These are phyloP conservation scores for Wickerhamomyces subpelliculosus DNA, from an alignment of 805 yeast species.

Conservation along the genomic window DNA sequence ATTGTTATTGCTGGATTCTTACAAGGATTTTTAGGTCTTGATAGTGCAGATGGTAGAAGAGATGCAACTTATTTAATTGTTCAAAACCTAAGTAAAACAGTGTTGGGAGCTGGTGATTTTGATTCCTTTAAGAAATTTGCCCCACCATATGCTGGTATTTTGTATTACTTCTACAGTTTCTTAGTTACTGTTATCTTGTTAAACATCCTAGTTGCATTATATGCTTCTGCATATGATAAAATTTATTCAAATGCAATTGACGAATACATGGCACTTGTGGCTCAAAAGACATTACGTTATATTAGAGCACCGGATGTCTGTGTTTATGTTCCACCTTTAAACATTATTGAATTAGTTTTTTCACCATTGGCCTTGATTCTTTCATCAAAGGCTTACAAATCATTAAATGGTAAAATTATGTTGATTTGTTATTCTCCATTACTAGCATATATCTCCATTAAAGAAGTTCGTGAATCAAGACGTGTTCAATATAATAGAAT, in stretches of 20 bases:
- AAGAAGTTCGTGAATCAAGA: conserved; percentile 61
- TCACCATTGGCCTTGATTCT: conserved; percentile 38
- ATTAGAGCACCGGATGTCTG: conserved; percentile 85
- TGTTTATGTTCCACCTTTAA: conserved; percentile 81
- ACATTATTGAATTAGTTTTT: conserved; percentile 56
- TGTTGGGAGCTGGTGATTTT: conserved; percentile 71
- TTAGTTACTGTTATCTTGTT: conserved; percentile 67
- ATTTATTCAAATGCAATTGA: conserved; percentile 79
- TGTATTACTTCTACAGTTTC: conserved; percentile 74
- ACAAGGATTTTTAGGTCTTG: conserved; percentile 83
- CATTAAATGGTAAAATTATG: conserved; percentile 53
- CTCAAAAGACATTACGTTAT: conserved; percentile 77
- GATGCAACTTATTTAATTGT: conserved; percentile 66
- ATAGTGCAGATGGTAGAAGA: conserved; percentile 77
- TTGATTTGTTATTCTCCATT: conserved; percentile 61
- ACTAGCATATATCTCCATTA: conserved; percentile 49
- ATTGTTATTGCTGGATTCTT: conserved; percentile 74
- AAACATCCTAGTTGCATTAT: conserved; percentile 79
- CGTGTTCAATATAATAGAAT: conserved; percentile 66
- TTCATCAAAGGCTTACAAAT: conserved; percentile 26
- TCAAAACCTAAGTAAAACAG: conserved; percentile 59
- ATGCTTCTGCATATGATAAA: conserved; percentile 75
- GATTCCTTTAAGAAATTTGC: conserved; percentile 64
- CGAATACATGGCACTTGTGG: conserved; percentile 78
- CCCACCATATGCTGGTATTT: conserved; percentile 77